These are phyloP conservation scores for Phytophthora melonis DNA, from an alignment of 352 stramenopile genomes.

Conservation along the genomic window DNA sequence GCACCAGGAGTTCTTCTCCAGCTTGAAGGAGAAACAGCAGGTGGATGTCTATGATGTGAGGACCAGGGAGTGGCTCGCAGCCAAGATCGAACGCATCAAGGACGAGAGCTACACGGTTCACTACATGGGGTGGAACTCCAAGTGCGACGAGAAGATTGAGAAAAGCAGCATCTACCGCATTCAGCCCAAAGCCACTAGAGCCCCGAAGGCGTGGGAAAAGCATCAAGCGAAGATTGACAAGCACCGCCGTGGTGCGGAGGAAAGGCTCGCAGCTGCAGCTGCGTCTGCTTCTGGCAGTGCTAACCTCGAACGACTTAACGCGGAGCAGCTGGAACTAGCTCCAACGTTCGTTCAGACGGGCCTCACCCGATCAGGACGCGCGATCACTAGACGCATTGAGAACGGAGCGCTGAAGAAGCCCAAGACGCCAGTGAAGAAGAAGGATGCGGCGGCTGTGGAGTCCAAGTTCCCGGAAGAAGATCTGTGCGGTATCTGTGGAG, in stretches of 20 bases:
- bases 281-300: neutral
- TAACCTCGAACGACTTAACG: constrained; percentile 9
- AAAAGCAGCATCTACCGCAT: constrained; percentile 45
- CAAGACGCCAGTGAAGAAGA: constrained; percentile 40
- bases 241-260: constrained; percentile 35
- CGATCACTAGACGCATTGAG: constrained; percentile 70
- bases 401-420: constrained; percentile 43
- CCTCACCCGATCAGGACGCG: constrained; percentile 70
- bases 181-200: constrained; percentile 48
- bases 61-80: constrained; percentile 65
- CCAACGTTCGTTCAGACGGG: constrained; percentile 69
- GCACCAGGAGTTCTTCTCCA: constrained; percentile 43
- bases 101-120: constrained; percentile 54
- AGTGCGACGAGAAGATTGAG: constrained; percentile 60
- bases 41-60: constrained; percentile 70
- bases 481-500: constrained; percentile 77
- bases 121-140: constrained; percentile 76
- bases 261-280: constrained; percentile 25
- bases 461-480: constrained; percentile 79
- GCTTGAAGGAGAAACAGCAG: constrained; percentile 46
- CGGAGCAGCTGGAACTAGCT: constrained; percentile 28
- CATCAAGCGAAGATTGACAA: constrained; percentile 61
- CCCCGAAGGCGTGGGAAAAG: constrained; percentile 47
- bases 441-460: constrained; percentile 18
- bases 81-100: constrained; percentile 55